Conservation (phyloP, 2,329 filamentous ascomycete species). For the Aspergillus chevalieri region DNA sequence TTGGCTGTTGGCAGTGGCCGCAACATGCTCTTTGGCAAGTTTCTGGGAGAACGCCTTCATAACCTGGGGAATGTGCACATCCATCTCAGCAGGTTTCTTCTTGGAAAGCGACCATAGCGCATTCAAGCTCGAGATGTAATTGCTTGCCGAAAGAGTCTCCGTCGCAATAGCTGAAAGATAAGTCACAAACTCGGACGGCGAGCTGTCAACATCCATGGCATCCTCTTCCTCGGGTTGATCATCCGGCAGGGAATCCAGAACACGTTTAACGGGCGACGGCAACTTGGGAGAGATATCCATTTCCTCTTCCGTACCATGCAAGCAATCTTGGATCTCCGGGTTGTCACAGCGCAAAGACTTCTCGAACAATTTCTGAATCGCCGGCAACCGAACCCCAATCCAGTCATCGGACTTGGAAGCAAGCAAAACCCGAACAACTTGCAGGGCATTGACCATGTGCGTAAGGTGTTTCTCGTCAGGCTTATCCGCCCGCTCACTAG, state of each 20-base stretch:
- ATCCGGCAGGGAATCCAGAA: slow-evolving; percentile 84
- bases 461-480: slow-evolving; percentile 79
- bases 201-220: slow-evolving; percentile 66
- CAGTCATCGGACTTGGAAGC: slow-evolving; percentile 86
- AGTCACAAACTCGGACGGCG: slow-evolving; percentile 78
- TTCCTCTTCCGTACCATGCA: slow-evolving; percentile 68
- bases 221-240: slow-evolving; percentile 76
- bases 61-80: slow-evolving; percentile 76
- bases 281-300: slow-evolving; percentile 65
- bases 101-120: slow-evolving; percentile 86
- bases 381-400: slow-evolving; percentile 70
- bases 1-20: slow-evolving; percentile 58
- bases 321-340: slow-evolving; percentile 85
- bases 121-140: slow-evolving; percentile 84
- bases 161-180: slow-evolving; percentile 81
- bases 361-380: slow-evolving; percentile 81
- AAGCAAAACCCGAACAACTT: slow-evolving; percentile 83
- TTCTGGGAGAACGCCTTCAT: slow-evolving; percentile 94
- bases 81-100: slow-evolving; percentile 78
- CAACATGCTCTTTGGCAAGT: slow-evolving; percentile 85
- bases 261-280: slow-evolving; percentile 68
- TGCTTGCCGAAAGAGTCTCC: slow-evolving; percentile 73
- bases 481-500: slow-evolving; percentile 76
- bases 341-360: slow-evolving; percentile 84
- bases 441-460: slow-evolving; percentile 86